phyloP scores from a whole-genome alignment of 768 basidiomycete species.

The Podaxis pistillaris region DNA sequence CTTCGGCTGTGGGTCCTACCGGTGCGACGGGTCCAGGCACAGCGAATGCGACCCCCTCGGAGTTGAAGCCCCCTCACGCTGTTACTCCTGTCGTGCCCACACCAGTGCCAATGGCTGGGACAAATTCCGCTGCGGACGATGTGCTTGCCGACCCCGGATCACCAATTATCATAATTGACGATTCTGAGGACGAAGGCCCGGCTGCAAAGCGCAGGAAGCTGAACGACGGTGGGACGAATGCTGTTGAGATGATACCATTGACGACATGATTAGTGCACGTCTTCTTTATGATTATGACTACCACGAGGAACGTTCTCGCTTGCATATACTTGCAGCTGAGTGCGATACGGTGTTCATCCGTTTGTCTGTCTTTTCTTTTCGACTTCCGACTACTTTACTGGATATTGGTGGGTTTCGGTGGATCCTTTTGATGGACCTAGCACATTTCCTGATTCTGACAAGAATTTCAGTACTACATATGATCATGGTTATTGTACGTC shows the following conservation, averaged over 20 bases:
- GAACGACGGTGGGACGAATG: conserved; percentile 25
- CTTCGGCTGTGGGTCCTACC: not conserved
- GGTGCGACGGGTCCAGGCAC: conserved; percentile 9
- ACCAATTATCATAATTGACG: conserved; percentile 63
- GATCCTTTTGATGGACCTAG: not conserved
- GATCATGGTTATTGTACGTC: conserved; percentile 4
- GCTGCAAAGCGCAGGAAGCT: conserved; percentile 57
- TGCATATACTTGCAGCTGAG: not conserved
- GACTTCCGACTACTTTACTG: not conserved
- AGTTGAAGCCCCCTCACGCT: conserved; percentile 8
- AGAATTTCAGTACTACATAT: not conserved
- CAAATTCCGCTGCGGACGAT: conserved; percentile 15
- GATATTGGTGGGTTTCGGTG: not conserved
- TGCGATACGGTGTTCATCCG: not conserved
- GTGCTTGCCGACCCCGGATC: conserved; percentile 36
- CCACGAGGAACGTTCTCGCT: not conserved
- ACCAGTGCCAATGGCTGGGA: conserved; percentile 24
- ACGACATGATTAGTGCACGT: not conserved
- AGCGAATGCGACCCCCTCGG: conserved; percentile 7
- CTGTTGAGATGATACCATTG: not conserved
- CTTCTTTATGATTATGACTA: not conserved
- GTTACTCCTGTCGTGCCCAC: conserved; percentile 22
- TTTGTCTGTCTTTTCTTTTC: not conserved
- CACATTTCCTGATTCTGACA: not conserved
- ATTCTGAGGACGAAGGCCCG: conserved; percentile 56